Conservation (phyloP, 2,329 filamentous ascomycete species). For the Coniochaeta pulveracea region DNA sequence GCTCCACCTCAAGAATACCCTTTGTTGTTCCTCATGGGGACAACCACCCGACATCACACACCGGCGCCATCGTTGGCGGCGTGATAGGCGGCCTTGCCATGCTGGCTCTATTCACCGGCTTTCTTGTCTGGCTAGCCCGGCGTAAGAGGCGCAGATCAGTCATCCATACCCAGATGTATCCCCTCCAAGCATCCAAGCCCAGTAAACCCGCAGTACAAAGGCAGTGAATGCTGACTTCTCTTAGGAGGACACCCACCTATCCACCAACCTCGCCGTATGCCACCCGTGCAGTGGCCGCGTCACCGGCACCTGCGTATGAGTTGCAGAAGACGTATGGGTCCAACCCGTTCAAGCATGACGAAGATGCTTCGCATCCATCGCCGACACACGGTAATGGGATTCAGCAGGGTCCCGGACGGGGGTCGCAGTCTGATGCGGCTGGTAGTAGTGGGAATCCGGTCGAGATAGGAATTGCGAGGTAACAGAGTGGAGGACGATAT, state of each 20-base stretch:
- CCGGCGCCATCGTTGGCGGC: constrained; percentile 14
- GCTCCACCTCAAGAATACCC: background rate
- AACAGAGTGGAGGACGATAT: too few species aligned
- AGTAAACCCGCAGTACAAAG: background rate
- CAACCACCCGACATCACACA: constrained; percentile 3
- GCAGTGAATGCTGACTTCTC: too few species aligned
- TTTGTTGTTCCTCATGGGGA: background rate
- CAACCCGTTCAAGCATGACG: constrained; percentile 7
- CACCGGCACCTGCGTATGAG: constrained; percentile 6
- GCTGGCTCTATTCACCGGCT: constrained; percentile 13
- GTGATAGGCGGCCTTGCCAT: constrained; percentile 17
- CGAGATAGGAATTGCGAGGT: too few species aligned
- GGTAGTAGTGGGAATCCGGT: too few species aligned
- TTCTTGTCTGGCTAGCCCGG: constrained; percentile 13
- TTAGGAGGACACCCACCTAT: too few species aligned
- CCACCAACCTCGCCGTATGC: constrained; percentile 6
- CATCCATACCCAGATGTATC: too few species aligned
- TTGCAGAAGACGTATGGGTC: constrained; percentile 10
- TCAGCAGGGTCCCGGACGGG: too few species aligned
- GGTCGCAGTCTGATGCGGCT: too few species aligned
- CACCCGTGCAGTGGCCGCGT: background rate
- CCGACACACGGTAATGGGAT: background rate
- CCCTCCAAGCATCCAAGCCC: constrained; percentile 6
- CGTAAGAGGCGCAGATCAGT: constrained; percentile 14
- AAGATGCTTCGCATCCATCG: constrained; percentile 1